Evolutionary conservation across 768 basidiomycete species (phyloP), one percentile per base, ranked within the genome.

Genomic region (Xanthoconium stramineum): DNA sequence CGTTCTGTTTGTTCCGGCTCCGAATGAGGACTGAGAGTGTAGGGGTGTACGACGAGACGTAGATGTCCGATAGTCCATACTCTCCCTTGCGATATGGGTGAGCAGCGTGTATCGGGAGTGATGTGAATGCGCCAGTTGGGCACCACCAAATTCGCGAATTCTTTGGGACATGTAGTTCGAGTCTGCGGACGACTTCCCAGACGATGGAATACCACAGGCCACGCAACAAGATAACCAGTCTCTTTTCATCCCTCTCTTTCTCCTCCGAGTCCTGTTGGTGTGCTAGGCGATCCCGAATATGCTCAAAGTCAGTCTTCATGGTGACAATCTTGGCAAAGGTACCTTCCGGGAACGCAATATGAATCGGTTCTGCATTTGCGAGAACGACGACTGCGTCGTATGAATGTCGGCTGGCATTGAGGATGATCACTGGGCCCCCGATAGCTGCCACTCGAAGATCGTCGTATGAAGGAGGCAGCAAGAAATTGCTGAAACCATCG

Each of bases 71-170:
- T n/a, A 73, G 35, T 24, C 65, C 63, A 4, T 24, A 14, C 36
- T 56, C 40, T 6, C 56, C 50, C 42, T 43, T 48, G 33, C 53
- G 61, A 51, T 58, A 65, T 8, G 56, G 54, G 20, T 61, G 53
- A 8, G 69, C 68, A 5, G 71, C 69, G 43, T 72, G 72, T 30
- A 73, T 49, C 5, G 72, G 72, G 43, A 72, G 57, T 10, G 55
- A 54, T 6, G 62, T 62, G 30, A 72, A 63, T 10, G 42, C 56
- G 3, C 72, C 65, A 0, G 61, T 58, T 6, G 69, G 69, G 28
- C 68, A 71, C 69, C 69, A 70, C 69, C 69, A 70, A 30, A 70
- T 45, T 20, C 69, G 65, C 6, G 64, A 65, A 12, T 68, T 63
- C 36, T 19, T 43, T 3, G 58, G 52, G 7, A 36, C 15, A 13